Evolutionary conservation across 164 flowering plant species (phyloP).

Genomic region (Houttuynia cordata): DNA sequence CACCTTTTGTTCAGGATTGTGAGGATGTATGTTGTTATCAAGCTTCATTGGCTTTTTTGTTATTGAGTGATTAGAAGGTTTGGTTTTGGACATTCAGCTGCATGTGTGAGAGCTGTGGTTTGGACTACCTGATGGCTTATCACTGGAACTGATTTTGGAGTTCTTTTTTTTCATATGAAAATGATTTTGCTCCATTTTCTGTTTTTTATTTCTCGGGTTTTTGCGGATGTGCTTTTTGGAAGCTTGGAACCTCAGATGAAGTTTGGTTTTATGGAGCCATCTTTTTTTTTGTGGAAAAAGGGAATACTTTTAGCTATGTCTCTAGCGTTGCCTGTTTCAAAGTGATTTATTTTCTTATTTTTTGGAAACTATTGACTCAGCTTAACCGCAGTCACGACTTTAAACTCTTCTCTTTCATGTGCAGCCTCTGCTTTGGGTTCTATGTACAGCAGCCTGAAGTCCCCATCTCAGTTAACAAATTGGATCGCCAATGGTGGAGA

Average conservation of each 20-base stretch:
- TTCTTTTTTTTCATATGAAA: neutral
- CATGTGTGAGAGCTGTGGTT: neutral
- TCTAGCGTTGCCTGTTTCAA: neutral
- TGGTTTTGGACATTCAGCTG: neutral
- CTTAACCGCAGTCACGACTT: no score
- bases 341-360: neutral
- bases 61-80: neutral
- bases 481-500: constrained; percentile 69
- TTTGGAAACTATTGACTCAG: no score
- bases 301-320: neutral
- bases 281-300: neutral
- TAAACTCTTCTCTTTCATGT: constrained; percentile 7
- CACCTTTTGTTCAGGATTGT: neutral
- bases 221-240: neutral
- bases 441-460: constrained; percentile 42
- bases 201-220: neutral
- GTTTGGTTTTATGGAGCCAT: neutral
- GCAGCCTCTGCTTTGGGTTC: constrained; percentile 49
- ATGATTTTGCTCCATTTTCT: neutral
- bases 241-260: neutral
- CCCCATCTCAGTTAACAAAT: constrained; percentile 56
- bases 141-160: no score
- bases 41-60: neutral
- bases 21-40: neutral
- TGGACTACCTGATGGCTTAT: no score